Evolutionary conservation across 75 land plant species (phyloP), one percentile per base, ranked within the genome.

Genomic region (Pinus tabuliformis): DNA sequence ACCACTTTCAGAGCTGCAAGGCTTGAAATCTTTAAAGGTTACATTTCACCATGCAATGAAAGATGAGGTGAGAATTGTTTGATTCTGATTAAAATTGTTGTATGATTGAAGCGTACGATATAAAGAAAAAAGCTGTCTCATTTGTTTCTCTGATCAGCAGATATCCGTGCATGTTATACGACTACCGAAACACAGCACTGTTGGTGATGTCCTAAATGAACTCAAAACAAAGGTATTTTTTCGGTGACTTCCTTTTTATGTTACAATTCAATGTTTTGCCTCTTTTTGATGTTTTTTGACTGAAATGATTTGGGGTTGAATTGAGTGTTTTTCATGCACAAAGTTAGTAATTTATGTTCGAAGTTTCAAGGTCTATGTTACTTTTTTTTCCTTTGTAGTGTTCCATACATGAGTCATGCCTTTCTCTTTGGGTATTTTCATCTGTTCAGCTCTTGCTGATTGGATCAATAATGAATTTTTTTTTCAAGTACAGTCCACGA

Each of bases 1-100:
- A 77, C 87, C 87, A 30, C 81, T 86, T 33, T 85, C 87, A 37
- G 87, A 86, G 61, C 78, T 86, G 66, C 87, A 86, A 79, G 87
- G 87, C 1, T 65, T 86, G 76, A 86, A 86, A 78, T 79, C 87
- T 42, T 70, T 86, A 64, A 86, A 86, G 70, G 73, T 86, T 16
- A 81, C 87, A 56, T 86, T 79, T 73, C 87, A 86, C 28, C 83
- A 82, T 75, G 49, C 78, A 2, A 86, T 75, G 73, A 86, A 30
- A 63, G 66, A 63, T 15, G 66, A 63, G 66, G 66, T 63, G 33
- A 75, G 86, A 70, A 79, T n/a, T 30, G 15, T 13, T 13, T 49
- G 54, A 49, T 9, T 49, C 12, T 49, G 12, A 49, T 49, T 49
- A 45, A n/a, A n/a, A n/a, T n/a, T n/a, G n/a, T 17, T 37, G 24